phyloP scores from a whole-genome alignment of 2,329 filamentous ascomycete species.

The Exserohilum turcica region DNA sequence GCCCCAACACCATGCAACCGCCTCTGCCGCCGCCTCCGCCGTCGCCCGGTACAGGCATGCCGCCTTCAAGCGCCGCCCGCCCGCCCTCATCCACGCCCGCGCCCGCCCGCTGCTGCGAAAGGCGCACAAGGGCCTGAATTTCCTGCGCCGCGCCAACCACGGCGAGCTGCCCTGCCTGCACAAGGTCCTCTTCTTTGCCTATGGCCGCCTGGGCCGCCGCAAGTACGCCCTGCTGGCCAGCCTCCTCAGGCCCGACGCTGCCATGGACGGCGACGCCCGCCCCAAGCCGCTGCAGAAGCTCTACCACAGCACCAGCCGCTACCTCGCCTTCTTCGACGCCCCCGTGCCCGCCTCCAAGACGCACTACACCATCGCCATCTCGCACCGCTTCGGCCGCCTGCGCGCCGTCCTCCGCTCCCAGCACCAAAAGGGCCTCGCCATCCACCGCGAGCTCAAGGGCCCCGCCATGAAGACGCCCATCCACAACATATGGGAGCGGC shows the following conservation, averaged over 20 bases:
- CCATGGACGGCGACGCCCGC: conserved; percentile 8
- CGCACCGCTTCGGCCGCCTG: conserved; percentile 39
- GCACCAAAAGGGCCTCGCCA: conserved; percentile 18
- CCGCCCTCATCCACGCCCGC: conserved; percentile 30
- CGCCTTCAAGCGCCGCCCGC: conserved; percentile 27
- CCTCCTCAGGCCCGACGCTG: conserved; percentile 32
- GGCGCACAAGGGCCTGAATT: conserved; percentile 48
- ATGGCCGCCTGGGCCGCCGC: conserved; percentile 62
- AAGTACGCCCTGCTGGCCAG: conserved; percentile 52
- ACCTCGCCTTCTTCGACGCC: conserved; percentile 39
- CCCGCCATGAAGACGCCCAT: conserved; percentile 45
- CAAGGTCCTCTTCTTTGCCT: conserved; percentile 60
- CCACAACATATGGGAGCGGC: conserved; percentile 53
- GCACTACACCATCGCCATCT: conserved; percentile 33
- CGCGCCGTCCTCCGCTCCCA: conserved; percentile 37
- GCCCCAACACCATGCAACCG: conserved; percentile 31
- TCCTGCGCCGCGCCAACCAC: conserved; percentile 60
- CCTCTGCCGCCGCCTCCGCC: conserved; percentile 20
- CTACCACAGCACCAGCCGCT: conserved; percentile 41
- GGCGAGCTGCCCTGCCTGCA: conserved; percentile 59
- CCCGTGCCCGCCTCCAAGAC: conserved; percentile 24
- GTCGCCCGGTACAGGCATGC: conserved; percentile 26
- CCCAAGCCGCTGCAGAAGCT: conserved; percentile 42
- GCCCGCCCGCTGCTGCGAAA: conserved; percentile 27
- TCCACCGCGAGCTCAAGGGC: conserved; percentile 32